These are phyloP conservation scores for Fusarium sp. DNA, from an alignment of 2,329 filamentous ascomycete species.

Conservation along the genomic window DNA sequence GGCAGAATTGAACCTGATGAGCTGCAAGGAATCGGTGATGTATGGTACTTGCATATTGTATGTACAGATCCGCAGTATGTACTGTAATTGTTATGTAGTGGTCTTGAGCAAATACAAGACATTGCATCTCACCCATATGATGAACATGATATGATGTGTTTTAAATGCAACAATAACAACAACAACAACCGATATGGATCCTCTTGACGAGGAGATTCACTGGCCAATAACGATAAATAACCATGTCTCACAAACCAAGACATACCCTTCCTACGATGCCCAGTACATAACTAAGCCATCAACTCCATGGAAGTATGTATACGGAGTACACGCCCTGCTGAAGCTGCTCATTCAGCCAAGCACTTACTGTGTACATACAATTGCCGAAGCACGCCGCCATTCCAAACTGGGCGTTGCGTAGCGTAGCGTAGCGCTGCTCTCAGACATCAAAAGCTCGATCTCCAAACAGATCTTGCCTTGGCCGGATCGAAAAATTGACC, in stretches of 20 bases:
- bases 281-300: background rate
- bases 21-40: background rate
- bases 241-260: constrained; percentile 13
- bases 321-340: background rate
- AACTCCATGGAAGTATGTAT: background rate
- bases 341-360: background rate
- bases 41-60: background rate
- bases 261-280: background rate
- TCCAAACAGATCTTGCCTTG: constrained; percentile 9
- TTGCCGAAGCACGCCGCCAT: constrained; percentile 26
- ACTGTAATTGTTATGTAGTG: background rate
- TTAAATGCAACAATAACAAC: background rate
- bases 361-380: background rate
- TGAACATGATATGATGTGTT: background rate
- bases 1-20: background rate
- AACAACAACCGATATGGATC: background rate
- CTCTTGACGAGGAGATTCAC: background rate
- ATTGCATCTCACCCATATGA: background rate
- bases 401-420: constrained; percentile 5
- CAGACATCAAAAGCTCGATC: constrained; percentile 15
- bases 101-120: background rate
- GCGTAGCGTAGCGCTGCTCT: background rate
- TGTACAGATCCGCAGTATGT: background rate
- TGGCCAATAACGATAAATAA: background rate
- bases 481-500: constrained; percentile 6